phyloP scores from a whole-genome alignment of 1,139 yeast species.

The Suhomyces bribrorum region DNA sequence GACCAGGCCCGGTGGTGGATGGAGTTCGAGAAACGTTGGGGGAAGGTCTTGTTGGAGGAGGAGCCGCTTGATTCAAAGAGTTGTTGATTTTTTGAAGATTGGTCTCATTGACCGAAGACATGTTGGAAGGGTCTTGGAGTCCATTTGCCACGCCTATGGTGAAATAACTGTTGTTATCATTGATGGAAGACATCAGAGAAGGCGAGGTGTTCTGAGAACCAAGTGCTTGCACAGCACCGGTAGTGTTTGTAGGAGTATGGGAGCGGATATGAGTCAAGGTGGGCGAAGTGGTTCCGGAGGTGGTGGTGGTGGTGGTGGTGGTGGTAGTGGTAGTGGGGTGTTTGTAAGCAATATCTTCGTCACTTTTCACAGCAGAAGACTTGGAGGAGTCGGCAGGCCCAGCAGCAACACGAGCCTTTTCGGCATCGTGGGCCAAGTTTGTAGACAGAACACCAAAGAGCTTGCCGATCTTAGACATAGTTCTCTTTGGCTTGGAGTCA shows the following conservation, averaged over 20 bases:
- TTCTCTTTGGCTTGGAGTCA: constrained; percentile 30
- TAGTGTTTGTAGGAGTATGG: constrained; percentile 17
- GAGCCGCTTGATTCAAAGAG: constrained; percentile 1
- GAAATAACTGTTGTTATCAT: constrained; percentile 8
- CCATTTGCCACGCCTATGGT: constrained; percentile 8
- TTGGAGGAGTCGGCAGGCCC: neutral
- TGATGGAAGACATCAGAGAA: constrained; percentile 12
- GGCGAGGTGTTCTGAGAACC: constrained; percentile 12
- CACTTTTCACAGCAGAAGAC: neutral
- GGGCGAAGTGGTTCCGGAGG: constrained; percentile 5
- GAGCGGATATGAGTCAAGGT: constrained; percentile 15
- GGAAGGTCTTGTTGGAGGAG: constrained; percentile 9
- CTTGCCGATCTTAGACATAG: constrained; percentile 34
- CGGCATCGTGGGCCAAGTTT: constrained; percentile 19
- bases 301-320: constrained; percentile 4
- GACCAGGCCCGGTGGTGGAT: constrained; percentile 12
- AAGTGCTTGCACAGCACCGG: constrained; percentile 9
- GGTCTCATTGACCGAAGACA: constrained; percentile 9
- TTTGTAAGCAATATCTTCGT: neutral
- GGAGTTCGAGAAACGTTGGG: constrained; percentile 21
- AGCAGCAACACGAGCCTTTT: constrained; percentile 2
- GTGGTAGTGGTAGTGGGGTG: neutral
- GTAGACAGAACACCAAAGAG: constrained; percentile 36
- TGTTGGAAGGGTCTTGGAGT: constrained; percentile 8
- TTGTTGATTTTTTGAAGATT: constrained; percentile 14